These are phyloP conservation scores for Ambrosia trifida DNA, from an alignment of 129 eudicot genomes.

Conservation along the genomic window DNA sequence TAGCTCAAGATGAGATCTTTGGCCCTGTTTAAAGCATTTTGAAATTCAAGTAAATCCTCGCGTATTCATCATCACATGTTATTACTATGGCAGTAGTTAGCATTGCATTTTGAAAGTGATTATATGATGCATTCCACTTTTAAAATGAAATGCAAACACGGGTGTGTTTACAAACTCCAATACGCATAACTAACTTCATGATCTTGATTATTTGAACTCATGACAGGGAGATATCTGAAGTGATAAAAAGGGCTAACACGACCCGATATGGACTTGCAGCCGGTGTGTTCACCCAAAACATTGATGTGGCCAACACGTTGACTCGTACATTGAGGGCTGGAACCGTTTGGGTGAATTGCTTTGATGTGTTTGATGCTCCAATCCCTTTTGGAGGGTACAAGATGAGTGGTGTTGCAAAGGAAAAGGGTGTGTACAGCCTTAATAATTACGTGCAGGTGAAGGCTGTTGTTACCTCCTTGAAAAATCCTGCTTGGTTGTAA, in stretches of 20 bases:
- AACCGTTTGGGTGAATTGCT: constrained; percentile 81
- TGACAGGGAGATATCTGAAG: too few relatives aligned
- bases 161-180: background rate
- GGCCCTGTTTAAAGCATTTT: constrained; percentile 82
- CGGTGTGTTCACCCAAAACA: too few relatives aligned
- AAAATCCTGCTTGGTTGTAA: too few relatives aligned
- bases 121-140: too few relatives aligned
- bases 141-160: too few relatives aligned
- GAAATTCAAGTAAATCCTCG: constrained; percentile 66
- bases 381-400: constrained; percentile 89
- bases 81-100: too few relatives aligned
- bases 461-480: too few relatives aligned
- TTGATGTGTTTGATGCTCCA: constrained; percentile 71
- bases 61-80: background rate
- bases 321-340: too few relatives aligned
- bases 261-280: too few relatives aligned
- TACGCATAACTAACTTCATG: background rate
- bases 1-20: constrained; percentile 84
- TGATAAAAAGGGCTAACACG: too few relatives aligned
- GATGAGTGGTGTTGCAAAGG: constrained; percentile 86
- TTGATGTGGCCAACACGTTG: too few relatives aligned
- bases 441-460: constrained; percentile 71
- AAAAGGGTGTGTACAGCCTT: constrained; percentile 74
- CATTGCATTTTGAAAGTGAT: too few relatives aligned
- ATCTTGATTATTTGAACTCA: background rate